Evolutionary conservation across 495 filamentous ascomycete species (phyloP), one percentile per base, ranked within the genome.

Genomic region (Hyaloscypha hepaticicola): DNA sequence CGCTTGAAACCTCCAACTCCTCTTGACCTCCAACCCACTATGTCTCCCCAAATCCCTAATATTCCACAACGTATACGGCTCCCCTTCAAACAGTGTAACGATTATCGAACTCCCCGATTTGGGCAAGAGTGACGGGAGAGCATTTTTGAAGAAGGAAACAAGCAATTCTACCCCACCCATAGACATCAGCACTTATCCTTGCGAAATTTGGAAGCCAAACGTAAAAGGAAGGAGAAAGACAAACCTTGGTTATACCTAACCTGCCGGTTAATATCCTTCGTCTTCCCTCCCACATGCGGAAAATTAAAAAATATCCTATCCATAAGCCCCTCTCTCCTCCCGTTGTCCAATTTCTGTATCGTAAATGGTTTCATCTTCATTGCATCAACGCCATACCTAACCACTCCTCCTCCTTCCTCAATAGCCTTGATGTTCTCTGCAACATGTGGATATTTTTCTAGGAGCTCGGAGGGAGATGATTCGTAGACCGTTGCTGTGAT

Each of bases 31-130:
- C 55, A 97, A 77, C 24, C 91, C 93, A 8, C 82, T 80, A 76
- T 96, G 90, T 4, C 92, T 80, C 5, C 87, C 95, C 22, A 99
- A 77, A 74, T 96, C 92, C 22, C 87, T 84, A 33, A 97, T 84
- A 75, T 98, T 96, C 95, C 95, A 99, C 12, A 97, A 80, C 9
- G 90, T 92, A 74, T 99, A 99, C 1, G 94, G 95, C 72, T 94
- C 87, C 45, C 88, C 90, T 75, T 97, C 93, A 72, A 99, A 98
- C 5, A 97, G 74, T 1, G 93, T 96, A 1, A 98, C 87, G 22
- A 96, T 72, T 49, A 97, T 89, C 41, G 85, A 85, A 3, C 92
- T 91, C 9, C 66, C 58, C 19, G 34, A 19, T 7, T 70, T 72
- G n/a, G 71, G 79, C 55, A 71, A 78, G 11, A 77, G 65, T 3